Evolutionary conservation across 805 yeast genomes (phyloP), one percentile per base, ranked within the genome.

Genomic region (Saturnispora diversa): DNA sequence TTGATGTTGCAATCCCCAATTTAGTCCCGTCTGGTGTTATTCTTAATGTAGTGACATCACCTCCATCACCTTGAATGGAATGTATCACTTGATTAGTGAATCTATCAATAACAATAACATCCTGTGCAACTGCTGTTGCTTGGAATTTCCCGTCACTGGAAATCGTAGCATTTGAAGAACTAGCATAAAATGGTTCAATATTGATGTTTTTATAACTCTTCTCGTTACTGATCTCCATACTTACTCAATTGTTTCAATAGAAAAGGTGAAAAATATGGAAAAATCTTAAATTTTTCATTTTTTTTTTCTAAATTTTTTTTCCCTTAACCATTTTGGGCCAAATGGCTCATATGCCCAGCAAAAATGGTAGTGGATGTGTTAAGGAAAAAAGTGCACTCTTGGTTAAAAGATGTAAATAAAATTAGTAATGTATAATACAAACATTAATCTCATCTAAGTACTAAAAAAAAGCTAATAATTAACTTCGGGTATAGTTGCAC

Each of bases 171-270:
- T 80, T 67, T 2, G 92, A 75, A 5, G 92, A 85, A 21, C 97
- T 95, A 12, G 84, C 75, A 57, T 85, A 92, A 51, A 88, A 79
- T 12, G 98, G 97, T 39, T 75, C 78, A 30, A 90, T 68, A 40
- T 75, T 72, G 9, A 51, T 52, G 46, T 68, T 63, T 41, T 58
- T 62, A 34, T 56, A 59, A 42, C 60, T 57, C 45, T 60, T 51
- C 35, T 58, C 55, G 33, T 28, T 49, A 48, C 51, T 47, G 42
- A 26, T 39, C 31, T 43, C 46, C 44, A 44, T 43, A 4, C 11
- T 20, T 21, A 17, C 16, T 16, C 17, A 13, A 16, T 12, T 15
- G 9, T 22, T 12, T 16, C 22, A 26, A 15, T n/a, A 31, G 13
- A 25, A 37, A 31, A 13, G 21, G 33, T 39, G 42, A 39, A 39